Evolutionary conservation across 306 rosid species (phyloP).

Genomic region (Mucuna pruriens): DNA sequence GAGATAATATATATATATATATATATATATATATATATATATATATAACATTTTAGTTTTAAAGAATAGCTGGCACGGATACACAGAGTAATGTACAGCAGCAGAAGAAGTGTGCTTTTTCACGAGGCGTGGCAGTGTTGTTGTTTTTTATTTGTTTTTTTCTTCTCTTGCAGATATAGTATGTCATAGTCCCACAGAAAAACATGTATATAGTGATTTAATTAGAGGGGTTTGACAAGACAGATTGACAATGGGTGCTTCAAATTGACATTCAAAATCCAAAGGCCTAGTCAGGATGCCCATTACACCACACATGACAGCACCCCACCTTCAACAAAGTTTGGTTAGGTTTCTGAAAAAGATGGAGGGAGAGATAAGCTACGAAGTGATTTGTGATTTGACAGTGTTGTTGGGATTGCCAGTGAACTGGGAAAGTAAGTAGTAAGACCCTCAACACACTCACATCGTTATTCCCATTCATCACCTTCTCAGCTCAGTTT

Average conservation of each 20-base stretch:
- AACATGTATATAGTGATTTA: constrained; percentile 26
- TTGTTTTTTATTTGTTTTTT: constrained; percentile 41
- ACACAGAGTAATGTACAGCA: constrained; percentile 29
- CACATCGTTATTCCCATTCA: constrained; percentile 36
- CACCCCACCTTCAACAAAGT: constrained; percentile 33
- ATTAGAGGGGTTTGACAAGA: constrained; percentile 45
- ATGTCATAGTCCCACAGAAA: constrained; percentile 43
- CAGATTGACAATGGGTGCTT: constrained; percentile 43
- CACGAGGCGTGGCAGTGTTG: constrained; percentile 45
- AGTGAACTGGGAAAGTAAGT: constrained; percentile 17
- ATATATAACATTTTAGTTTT: not conserved
- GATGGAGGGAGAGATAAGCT: not conserved
- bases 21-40: not conserved
- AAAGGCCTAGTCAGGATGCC: constrained; percentile 33
- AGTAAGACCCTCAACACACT: not conserved
- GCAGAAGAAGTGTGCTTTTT: constrained; percentile 35
- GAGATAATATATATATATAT: not conserved
- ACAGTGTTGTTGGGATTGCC: constrained; percentile 41
- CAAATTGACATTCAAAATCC: constrained; percentile 27
- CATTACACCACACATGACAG: constrained; percentile 47
- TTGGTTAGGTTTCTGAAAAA: constrained; percentile 44
- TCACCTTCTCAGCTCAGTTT: not conserved
- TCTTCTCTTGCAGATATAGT: constrained; percentile 3
- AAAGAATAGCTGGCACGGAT: constrained; percentile 33
- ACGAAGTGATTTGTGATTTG: constrained; percentile 42